Conservation (phyloP, 257 asterid species). For the Salvia hispanica region DNA sequence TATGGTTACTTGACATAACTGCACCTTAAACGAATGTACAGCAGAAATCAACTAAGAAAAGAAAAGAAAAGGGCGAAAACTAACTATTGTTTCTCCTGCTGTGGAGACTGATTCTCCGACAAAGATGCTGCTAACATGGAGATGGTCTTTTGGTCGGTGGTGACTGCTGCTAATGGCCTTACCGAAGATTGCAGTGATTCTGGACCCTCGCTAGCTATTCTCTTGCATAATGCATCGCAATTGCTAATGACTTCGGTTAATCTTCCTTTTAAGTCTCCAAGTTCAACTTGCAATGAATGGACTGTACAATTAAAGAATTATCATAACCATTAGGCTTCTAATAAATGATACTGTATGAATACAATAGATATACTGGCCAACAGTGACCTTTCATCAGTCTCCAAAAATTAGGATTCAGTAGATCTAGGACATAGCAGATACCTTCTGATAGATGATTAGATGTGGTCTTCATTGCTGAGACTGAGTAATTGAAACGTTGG, state of each 20-base stretch:
- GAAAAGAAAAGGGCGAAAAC: not conserved
- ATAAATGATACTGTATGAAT: not conserved
- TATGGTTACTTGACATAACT: constrained; percentile 12
- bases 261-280: constrained; percentile 91
- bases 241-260: constrained; percentile 89
- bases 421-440: constrained; percentile 31
- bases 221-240: constrained; percentile 88
- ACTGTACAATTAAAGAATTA: constrained; percentile 44
- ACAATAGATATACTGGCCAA: not conserved
- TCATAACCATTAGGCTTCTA: constrained; percentile 14
- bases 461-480: constrained; percentile 79
- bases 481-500: constrained; percentile 87
- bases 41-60: not conserved
- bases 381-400: constrained; percentile 3
- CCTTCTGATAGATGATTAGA: constrained; percentile 91
- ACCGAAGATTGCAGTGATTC: constrained; percentile 72
- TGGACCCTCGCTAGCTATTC: constrained; percentile 78
- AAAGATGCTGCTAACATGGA: constrained; percentile 15
- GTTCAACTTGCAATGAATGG: constrained; percentile 84
- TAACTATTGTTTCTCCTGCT: constrained; percentile 26
- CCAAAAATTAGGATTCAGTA: not conserved
- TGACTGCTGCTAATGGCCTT: constrained; percentile 53
- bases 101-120: constrained; percentile 31
- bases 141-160: constrained; percentile 38
- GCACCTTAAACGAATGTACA: constrained; percentile 8